phyloP scores from a whole-genome alignment of 2,329 filamentous ascomycete species.

The Falciphora oryzae region DNA sequence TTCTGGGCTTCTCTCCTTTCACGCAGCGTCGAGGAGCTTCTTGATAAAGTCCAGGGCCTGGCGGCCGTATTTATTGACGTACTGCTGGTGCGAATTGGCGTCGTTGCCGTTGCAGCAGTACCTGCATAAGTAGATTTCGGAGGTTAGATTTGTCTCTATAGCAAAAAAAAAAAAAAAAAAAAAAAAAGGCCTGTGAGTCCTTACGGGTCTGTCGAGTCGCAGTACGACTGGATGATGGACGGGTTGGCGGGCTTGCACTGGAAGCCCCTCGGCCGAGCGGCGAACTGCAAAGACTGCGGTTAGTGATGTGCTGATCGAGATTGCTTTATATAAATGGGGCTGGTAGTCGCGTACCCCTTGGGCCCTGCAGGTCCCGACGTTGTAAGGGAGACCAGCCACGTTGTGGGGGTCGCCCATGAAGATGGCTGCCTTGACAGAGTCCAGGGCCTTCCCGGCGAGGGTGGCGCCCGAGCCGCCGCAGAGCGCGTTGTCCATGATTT shows the following conservation, averaged over 20 bases:
- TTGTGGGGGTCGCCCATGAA: constrained; percentile 61
- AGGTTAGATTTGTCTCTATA: background rate
- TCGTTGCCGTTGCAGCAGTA: constrained; percentile 58
- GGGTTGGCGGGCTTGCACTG: constrained; percentile 44
- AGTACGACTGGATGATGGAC: constrained; percentile 57
- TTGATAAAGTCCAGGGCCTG: constrained; percentile 56
- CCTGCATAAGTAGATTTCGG: background rate
- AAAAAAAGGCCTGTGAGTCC: constrained; percentile 29
- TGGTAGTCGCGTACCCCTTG: constrained; percentile 39
- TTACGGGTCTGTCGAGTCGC: constrained; percentile 51
- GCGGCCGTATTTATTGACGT: constrained; percentile 56
- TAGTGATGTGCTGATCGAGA: background rate
- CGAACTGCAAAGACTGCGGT: constrained; percentile 40
- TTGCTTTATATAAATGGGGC: background rate
- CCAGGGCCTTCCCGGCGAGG: constrained; percentile 40
- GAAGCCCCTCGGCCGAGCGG: constrained; percentile 52
- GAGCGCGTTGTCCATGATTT: constrained; percentile 59
- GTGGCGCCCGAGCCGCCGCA: constrained; percentile 52
- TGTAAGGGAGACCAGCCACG: constrained; percentile 47
- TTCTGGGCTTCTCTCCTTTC: background rate
- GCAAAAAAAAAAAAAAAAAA: no score
- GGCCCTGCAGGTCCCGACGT: constrained; percentile 53
- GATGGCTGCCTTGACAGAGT: constrained; percentile 56
- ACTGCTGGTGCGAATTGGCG: constrained; percentile 54
- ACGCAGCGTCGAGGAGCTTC: constrained; percentile 18